Evolutionary conservation across 2,329 filamentous ascomycete genomes (phyloP), one percentile per base, ranked within the genome.

Genomic region (Penicillium sp.): DNA sequence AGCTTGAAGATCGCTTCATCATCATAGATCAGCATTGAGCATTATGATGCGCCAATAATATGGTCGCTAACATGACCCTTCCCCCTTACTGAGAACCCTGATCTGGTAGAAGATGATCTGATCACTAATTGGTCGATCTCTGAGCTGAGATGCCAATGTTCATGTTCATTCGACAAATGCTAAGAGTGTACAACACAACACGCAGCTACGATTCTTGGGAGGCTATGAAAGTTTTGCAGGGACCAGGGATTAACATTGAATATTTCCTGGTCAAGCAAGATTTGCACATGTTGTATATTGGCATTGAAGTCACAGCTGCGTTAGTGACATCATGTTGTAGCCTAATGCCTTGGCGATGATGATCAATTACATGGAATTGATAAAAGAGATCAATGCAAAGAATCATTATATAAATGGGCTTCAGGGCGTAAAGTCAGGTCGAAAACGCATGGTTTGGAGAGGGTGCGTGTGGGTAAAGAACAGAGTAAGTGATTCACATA

Each of bases 301-400:
- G 37, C 35, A 54, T 54, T 50, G 23, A 45, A 53, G 41, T 52
- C 51, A 52, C n/a, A 53, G 33, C 26, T 54, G 14, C 22, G 18
- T 12, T 56, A 23, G 44, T 59, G 54, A 59, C 57, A 59, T 59
- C 51, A 57, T 59, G 48, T 40, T 18, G 14, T 20, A 25, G 14
- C 26, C 42, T 31, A 1, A 48, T 25, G 8, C 45, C 43, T 41
- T 41, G 43, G 33, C n/a, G 37, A 49, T 46, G 37, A 43, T 37
- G 33, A 35, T 35, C 46, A 23, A 29, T 31, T 22, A n/a, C n/a
- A 33, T 22, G 26, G 26, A 33, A 22, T 33, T 4, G n/a, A 8
- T n/a, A 29, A 33, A 33, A 35, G 33, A n/a, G 6, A 35, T 7
- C 33, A 18, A 18, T 18, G 6, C 33, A 37, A 37, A 37, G 1